Evolutionary conservation across 1,284 basidiomycete genomes (phyloP).

Genomic region (Marasmius sp.): DNA sequence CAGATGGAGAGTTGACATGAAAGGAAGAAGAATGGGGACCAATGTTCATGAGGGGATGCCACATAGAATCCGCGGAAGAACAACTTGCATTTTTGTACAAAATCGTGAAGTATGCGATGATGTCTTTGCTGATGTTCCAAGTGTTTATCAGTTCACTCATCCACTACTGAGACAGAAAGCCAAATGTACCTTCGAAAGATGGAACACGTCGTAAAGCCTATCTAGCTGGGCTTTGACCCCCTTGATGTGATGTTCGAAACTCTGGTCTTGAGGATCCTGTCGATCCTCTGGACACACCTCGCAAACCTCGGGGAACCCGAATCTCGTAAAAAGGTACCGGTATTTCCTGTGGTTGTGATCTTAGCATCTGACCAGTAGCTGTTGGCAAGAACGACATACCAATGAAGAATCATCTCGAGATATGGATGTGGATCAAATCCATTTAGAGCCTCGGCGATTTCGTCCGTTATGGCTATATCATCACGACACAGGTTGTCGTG

Average conservation of each 20-base stretch:
- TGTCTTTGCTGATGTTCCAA: neutral
- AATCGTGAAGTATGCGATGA: neutral
- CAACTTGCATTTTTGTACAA: neutral
- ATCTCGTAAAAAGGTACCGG: too few species aligned
- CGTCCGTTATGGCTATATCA: neutral
- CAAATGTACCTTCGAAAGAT: neutral
- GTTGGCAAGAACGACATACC: neutral
- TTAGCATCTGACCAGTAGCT: neutral
- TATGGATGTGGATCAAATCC: neutral
- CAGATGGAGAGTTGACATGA: neutral
- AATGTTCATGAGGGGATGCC: neutral
- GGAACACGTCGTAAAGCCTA: neutral
- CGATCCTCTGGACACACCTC: neutral
- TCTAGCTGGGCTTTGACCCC: neutral
- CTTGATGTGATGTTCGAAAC: neutral
- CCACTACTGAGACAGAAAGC: neutral
- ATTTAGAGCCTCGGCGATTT: neutral
- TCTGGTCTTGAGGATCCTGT: neutral
- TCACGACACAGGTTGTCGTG: neutral
- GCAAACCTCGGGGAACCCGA: neutral
- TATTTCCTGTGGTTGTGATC: neutral
- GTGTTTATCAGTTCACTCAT: neutral
- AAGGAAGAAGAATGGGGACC: neutral
- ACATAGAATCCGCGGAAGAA: neutral
- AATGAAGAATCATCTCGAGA: neutral